Base-by-base conservation (phyloP, 805 yeast species). In the Priceomyces haplophilus region DNA sequence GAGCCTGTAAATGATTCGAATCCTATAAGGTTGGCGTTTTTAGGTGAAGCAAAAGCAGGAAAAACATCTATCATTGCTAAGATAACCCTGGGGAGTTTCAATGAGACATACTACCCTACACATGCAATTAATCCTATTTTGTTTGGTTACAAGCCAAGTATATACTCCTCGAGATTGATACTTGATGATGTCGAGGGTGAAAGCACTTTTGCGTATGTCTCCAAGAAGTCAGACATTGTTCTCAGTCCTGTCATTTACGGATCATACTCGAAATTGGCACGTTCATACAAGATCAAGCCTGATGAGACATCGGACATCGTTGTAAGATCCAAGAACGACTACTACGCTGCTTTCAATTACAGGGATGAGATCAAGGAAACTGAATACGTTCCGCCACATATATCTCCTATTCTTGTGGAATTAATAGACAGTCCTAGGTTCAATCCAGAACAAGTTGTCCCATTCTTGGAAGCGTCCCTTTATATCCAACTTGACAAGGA, bases 41-140 rank as follows among this genome's bases (percentile, higher is more conserved):
- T 82, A 3, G 88, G 88, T 0, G 85, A 77, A 0, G 67, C 76
- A 10, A 67, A 69, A 13, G 72, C 78, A 0, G 88, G 88, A 8
- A 82, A 82, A 53, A 76, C 86, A 2, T 71, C 85, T 0, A 65
- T 78, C 30, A 73, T 79, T 10, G 73, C 79, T 41, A 64, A 75
- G 38, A 50, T 81, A 12, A 65, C 73, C 1, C 62, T 74, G 16
- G 74, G 75, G 19, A 67, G 69, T 19, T 79, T 75, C 42, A 70
- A 79, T 38, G 89, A 83, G 45, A 84, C 85, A 0, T 83, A 85
- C 56, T 85, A 85, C 52, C 95, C 93, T 4, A 85, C 91, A 3
- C 67, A 76, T 34, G 76, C 72, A 42, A 80, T 81, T 44, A 77
- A 76, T 3, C 79, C 88, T 19, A 67, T 80, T 43, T 56, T 84